Conservation (phyloP, 352 stramenopile genomes). For the Globisporangium echinulatum region DNA sequence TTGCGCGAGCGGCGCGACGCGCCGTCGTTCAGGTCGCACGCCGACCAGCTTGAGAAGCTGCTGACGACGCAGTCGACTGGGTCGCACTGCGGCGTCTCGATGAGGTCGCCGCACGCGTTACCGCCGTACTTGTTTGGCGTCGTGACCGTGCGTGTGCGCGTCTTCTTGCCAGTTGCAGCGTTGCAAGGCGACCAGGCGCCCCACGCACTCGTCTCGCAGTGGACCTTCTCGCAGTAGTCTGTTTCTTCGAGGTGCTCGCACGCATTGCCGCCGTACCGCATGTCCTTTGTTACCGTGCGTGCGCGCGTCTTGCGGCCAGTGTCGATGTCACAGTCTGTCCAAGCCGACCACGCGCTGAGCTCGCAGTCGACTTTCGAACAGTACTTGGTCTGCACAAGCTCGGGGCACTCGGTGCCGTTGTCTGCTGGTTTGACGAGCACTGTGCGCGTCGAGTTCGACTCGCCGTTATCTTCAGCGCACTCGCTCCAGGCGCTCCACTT, state of each 20-base stretch:
- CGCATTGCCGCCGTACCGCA: slow-evolving; percentile 7
- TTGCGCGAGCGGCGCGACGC: slow-evolving; percentile 29
- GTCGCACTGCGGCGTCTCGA: slow-evolving; percentile 20
- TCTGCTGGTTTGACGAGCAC: slow-evolving; percentile 27
- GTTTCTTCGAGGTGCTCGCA: slow-evolving; percentile 18
- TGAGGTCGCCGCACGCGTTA: slow-evolving; percentile 13
- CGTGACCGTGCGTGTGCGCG: slow-evolving; percentile 21
- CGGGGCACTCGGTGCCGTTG: slow-evolving; percentile 33
- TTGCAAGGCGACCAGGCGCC: slow-evolving; percentile 36
- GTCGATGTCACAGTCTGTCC: slow-evolving; percentile 18
- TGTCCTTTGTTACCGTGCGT: slow-evolving; percentile 9
- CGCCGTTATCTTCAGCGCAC: slow-evolving; percentile 25
- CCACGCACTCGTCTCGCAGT: slow-evolving; percentile 30
- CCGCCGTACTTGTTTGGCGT: slow-evolving; percentile 17
- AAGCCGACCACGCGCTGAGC: slow-evolving; percentile 25
- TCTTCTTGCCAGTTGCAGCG: slow-evolving; percentile 32
- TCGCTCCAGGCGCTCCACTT: slow-evolving; percentile 32
- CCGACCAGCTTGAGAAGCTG: slow-evolving; percentile 37
- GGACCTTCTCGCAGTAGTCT: slow-evolving; percentile 26
- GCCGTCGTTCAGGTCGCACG: slow-evolving; percentile 26
- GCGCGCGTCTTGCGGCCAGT: slow-evolving; percentile 19
- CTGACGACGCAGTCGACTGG: slow-evolving; percentile 38
- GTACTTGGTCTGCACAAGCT: slow-evolving; percentile 25
- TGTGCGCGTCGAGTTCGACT: slow-evolving; percentile 30
- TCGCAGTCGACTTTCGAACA: slow-evolving; percentile 45